These are phyloP conservation scores for Mycosphaerella sp. DNA, from an alignment of 2,329 filamentous ascomycete species.

Conservation along the genomic window DNA sequence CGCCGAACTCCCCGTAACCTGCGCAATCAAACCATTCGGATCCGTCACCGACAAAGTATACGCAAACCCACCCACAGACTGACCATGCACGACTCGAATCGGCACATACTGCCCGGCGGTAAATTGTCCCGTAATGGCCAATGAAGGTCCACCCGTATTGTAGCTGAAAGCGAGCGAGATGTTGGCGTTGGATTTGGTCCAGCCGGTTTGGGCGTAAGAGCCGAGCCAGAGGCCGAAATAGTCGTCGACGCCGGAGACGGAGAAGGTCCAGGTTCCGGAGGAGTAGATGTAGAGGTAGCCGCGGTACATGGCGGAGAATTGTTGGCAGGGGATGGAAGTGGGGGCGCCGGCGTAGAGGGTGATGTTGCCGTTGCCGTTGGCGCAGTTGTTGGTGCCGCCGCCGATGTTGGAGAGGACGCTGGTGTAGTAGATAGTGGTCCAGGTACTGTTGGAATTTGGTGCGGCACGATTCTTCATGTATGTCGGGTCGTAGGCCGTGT, in stretches of 20 bases:
- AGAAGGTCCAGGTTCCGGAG: slow-evolving; percentile 10
- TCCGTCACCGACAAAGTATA: slow-evolving; percentile 7
- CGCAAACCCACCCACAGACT: slow-evolving; percentile 8
- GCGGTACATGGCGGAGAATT: slow-evolving; percentile 10
- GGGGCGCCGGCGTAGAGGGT: neutral
- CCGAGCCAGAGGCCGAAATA: slow-evolving; percentile 9
- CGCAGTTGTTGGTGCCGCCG: slow-evolving; percentile 5
- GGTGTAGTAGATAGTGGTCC: slow-evolving; percentile 12
- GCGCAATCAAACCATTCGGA: slow-evolving; percentile 7
- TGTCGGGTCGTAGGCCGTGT: slow-evolving; percentile 9
- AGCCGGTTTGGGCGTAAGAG: slow-evolving; percentile 1
- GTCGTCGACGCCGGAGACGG: slow-evolving; percentile 8
- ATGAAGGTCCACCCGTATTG: neutral
- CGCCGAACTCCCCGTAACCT: slow-evolving; percentile 1
- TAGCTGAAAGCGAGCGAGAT: slow-evolving; percentile 7
- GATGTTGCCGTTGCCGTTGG: neutral
- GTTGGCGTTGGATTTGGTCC: slow-evolving; percentile 13
- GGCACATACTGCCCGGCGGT: slow-evolving; percentile 8
- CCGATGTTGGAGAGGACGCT: slow-evolving; percentile 1
- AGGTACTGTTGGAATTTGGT: slow-evolving; percentile 4
- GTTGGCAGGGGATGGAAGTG: slow-evolving; percentile 3
- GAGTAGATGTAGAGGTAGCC: slow-evolving; percentile 12
- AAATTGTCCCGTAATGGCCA: neutral
- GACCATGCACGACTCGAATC: slow-evolving; percentile 12
- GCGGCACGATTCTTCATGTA: slow-evolving; percentile 8